Base-by-base conservation (phyloP, 1,284 basidiomycete genomes). In the Cutaneotrichosporon sp. region DNA sequence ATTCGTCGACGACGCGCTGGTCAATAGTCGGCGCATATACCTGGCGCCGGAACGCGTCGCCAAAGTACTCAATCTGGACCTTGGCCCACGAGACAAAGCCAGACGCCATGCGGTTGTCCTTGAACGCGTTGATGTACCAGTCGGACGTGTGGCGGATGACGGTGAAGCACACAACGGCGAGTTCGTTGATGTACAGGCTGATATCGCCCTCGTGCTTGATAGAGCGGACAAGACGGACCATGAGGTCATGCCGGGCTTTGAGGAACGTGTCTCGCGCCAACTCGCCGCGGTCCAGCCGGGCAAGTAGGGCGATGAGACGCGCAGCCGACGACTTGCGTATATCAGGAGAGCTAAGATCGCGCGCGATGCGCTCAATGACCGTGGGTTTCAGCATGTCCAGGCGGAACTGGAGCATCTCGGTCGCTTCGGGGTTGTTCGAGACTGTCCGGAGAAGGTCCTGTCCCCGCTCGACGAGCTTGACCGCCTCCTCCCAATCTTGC, bases 121-220 rank as follows among this genome's bases (percentile, higher is more conserved):
- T 90, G 75, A 97, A 99, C 44, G 90, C 93, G 1, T 85, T 85
- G 68, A 97, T 81, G 74, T 91, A 99, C 96, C 94, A 98, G 72
- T 99, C 94, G 35, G 88, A 88, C 2, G 93, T 97, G 68, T 98
- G 70, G 19, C 71, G 64, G 17, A 76, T 57, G 14, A 75, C 62
- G 10, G 74, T 76, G 49, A 75, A 76, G 42, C 68, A 74, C 10
- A 76, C 73, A 17, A 75, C 64, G 9, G 70, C 69, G 22, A 77
- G 60, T 54, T 75, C 75, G 54, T 64, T 66, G 49, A 76, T 66
- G 52, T 75, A 77, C 11, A 72, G 60, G 19, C 60, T 63, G 50
- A 73, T 68, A 63, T 94, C 86, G 2, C 94, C 94, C 65, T 97
- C 91, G 63, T 93, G 94, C 49, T 83, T 82, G 67, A 97, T 96